These are phyloP conservation scores for Emmonsia crescens DNA, from an alignment of 2,329 filamentous ascomycete genomes.

Conservation along the genomic window DNA sequence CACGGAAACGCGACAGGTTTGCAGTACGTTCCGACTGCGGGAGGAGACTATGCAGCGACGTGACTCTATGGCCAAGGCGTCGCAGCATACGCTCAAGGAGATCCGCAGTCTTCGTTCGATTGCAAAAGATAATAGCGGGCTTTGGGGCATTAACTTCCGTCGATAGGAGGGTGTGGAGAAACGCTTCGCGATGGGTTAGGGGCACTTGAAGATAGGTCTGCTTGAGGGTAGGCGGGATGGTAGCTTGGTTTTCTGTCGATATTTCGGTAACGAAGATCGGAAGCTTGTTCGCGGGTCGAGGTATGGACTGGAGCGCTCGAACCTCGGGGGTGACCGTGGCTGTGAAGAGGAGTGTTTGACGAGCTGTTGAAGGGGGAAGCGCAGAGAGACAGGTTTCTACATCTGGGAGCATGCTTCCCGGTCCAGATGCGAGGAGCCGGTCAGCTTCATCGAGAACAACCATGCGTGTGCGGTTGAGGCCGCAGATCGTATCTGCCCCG, in stretches of 20 bases:
- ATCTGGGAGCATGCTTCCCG: conserved; percentile 87
- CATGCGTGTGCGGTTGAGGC: conserved; percentile 65
- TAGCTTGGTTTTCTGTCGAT: conserved; percentile 54
- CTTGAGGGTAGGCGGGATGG: conserved; percentile 64
- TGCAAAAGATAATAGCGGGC: conserved; percentile 86
- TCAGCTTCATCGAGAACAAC: conserved; percentile 96
- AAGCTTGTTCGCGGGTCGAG: conserved; percentile 55
- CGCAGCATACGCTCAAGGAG: conserved; percentile 81
- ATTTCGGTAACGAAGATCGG: conserved; percentile 86
- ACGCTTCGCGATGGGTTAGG: conserved; percentile 88
- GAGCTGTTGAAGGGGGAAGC: conserved; percentile 62
- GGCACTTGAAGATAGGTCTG: conserved; percentile 84
- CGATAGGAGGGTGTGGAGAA: conserved; percentile 76
- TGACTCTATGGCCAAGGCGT: conserved; percentile 78
- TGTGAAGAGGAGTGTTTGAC: conserved; percentile 94
- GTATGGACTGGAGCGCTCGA: conserved; percentile 68
- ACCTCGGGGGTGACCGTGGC: conserved; percentile 93
- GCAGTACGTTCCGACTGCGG: conserved; percentile 74
- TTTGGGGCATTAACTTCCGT: conserved; percentile 66
- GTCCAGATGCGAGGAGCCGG: conserved; percentile 61
- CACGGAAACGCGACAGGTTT: conserved; percentile 86
- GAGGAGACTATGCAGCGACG: conserved; percentile 77
- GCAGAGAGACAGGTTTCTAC: conserved; percentile 78
- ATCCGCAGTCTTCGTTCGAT: conserved; percentile 78
- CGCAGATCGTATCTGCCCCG: conserved; percentile 79